Evolutionary conservation across 73 alveolate species (phyloP), one percentile per base, ranked within the genome.

Genomic region (Uronychia setigera): DNA sequence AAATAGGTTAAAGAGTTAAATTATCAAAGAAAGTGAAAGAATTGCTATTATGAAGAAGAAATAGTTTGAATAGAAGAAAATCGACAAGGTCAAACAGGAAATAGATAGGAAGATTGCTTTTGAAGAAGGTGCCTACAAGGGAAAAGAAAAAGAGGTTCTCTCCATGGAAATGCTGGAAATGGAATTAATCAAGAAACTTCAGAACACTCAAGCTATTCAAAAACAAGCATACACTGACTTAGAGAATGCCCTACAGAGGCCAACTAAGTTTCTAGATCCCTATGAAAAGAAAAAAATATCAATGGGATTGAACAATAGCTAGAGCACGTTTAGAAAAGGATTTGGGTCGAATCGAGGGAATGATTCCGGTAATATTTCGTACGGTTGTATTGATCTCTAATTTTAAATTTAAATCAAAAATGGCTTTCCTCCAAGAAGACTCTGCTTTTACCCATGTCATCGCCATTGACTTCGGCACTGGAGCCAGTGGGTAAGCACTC

Each of bases 391-490:
- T 19, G 67, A 46, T 46, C 67, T 46, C 67, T 80, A 14, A 58
- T 80, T 57, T 80, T 80, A 57, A 80, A 80, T 79, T 80, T 60
- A 35, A 86, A 27, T 79, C 25, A 59, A 58, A 88, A 94, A 97
- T 97, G 99, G 99, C 99, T 82, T 87, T 94, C 83, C 90, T 96
- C 78, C 93, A 97, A 95, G 99, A 97, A 83, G 99, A 97, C 84
- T 90, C 96, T 11, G 97, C 97, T 46, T 97, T 91, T 88, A 97
- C 99, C 33, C 99, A 97, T 87, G 99, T 97, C 46, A 97, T 97
- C 30, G 99, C 99, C 26, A 97, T 97, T 60, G 99, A 97, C 82
- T 97, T 97, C 84, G 99, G 99, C 0, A 97, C 99, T 14, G 99
- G 99, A 25, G 99, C 99, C 29, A 96, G 99, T 79, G 99, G 99